Evolutionary conservation across 2,329 filamentous ascomycete genomes (phyloP), one percentile per base, ranked within the genome.

Genomic region (Mycocentrospora acerina): DNA sequence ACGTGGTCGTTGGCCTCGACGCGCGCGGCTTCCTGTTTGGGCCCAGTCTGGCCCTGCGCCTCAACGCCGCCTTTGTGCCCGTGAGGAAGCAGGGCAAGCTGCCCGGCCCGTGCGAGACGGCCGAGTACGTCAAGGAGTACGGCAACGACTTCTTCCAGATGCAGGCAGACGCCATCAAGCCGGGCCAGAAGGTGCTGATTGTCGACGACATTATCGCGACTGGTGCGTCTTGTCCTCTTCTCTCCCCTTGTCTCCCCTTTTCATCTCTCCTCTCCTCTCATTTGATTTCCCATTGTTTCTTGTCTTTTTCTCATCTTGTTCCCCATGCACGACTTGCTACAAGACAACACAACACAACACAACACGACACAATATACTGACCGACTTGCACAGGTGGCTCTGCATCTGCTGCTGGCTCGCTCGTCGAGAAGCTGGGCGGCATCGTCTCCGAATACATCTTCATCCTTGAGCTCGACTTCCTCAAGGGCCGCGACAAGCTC

Each of bases 181-280:
- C 81, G 35, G 90, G 90, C 24, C 88, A 95, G 74, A 90, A 85
- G 69, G 91, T 95, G 41, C 75, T 98, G 47, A 80, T 98, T 52
- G 90, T 98, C 22, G 93, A 98, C 70, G 93, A 98, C 68, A 95
- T 98, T 64, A 97, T 98, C 73, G 93, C 93, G 40, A 98, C 93
- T 51, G 91, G 91, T 95, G 77, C 69, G 85, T 72, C 13, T 10
- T 15, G 11, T n/a, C n/a, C n/a, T n/a, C n/a, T n/a, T n/a, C n/a
- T n/a, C n/a, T n/a, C n/a, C n/a, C 40, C 26, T 32, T 30, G 33
- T 27, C 16, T 24, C 25, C 31, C 29, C 32, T 27, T 16, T 24
- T 25, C n/a, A n/a, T n/a, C n/a, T 25, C 15, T 34, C 22, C 29
- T 24, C 13, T 6, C 3, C 12, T 26, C 22, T 16, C 28, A 12